These are phyloP conservation scores for Sphagnum magellanicum DNA, from an alignment of 228 moss, liverwort and hornwort species.

Conservation along the genomic window DNA sequence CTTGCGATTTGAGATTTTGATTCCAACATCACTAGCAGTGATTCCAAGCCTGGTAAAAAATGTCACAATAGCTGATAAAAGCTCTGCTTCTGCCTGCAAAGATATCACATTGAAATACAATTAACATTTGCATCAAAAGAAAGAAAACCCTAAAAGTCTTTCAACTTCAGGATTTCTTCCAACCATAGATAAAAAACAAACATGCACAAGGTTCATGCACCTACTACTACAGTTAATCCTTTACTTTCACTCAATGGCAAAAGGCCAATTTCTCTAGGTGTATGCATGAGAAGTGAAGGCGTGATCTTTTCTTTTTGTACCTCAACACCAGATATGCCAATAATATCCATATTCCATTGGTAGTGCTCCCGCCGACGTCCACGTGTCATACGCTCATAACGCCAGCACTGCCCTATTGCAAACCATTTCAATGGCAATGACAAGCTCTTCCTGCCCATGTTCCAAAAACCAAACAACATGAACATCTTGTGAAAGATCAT, in stretches of 20 bases:
- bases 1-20: slow-evolving; percentile 88
- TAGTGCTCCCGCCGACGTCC: slow-evolving; percentile 91
- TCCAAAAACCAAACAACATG: no score
- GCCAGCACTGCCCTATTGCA: slow-evolving; percentile 96
- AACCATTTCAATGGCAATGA: slow-evolving; percentile 93
- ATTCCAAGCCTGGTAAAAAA: slow-evolving; percentile 70
- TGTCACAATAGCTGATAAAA: slow-evolving; percentile 71
- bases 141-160: no score
- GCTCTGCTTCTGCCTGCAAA: slow-evolving; percentile 89
- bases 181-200: no score
- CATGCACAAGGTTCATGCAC: not conserved
- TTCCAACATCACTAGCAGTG: slow-evolving; percentile 74
- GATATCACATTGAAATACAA: not conserved
- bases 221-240: not conserved
- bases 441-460: slow-evolving; percentile 55
- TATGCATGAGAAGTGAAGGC: no score
- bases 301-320: slow-evolving; percentile 11
- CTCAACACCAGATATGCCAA: slow-evolving; percentile 86
- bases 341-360: slow-evolving; percentile 98
- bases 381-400: slow-evolving; percentile 87
- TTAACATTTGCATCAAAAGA: no score
- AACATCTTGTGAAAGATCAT: no score
- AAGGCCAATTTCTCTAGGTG: no score
- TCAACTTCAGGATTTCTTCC: no score
- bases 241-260: no score